These are phyloP conservation scores for Kandelia obovata DNA, from an alignment of 345 rosid genomes.

Conservation along the genomic window DNA sequence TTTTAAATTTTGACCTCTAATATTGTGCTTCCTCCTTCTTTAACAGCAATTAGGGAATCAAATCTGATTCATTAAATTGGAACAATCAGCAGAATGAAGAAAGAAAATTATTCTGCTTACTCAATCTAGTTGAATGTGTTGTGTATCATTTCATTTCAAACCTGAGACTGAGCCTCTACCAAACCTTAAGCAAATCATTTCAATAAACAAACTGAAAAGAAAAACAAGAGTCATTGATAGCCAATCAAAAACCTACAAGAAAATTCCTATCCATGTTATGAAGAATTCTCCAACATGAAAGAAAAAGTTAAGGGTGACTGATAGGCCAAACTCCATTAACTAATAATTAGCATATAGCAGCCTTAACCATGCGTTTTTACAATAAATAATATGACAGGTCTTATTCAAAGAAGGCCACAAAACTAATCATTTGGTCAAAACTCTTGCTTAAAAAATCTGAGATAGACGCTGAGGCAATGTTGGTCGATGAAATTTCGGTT, in stretches of 20 bases:
- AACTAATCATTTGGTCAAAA: not conserved
- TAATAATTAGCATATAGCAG: constrained; percentile 1
- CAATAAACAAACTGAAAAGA: not conserved
- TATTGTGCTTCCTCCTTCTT: not conserved
- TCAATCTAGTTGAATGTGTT: not conserved
- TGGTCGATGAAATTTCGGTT: no score
- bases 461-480: no score
- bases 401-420: not conserved
- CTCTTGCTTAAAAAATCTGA: no score
- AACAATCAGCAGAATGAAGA: not conserved
- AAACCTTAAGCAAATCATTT: not conserved
- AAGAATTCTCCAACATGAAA: not conserved
- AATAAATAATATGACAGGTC: not conserved
- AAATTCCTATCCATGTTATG: not conserved
- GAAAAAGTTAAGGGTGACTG: constrained; percentile 1
- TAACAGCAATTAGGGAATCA: not conserved
- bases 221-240: not conserved
- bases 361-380: not conserved
- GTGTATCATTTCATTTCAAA: not conserved
- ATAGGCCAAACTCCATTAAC: constrained; percentile 10
- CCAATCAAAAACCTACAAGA: not conserved
- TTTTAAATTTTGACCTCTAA: not conserved
- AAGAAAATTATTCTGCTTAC: not conserved
- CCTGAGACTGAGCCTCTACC: not conserved
- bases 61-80: not conserved